Percentiles rank a stretch among this genome's conserved stretches.
Evolutionary conservation across 805 yeast genomes (phyloP).

Genomic region (Lipomyces mesembrius): DNA sequence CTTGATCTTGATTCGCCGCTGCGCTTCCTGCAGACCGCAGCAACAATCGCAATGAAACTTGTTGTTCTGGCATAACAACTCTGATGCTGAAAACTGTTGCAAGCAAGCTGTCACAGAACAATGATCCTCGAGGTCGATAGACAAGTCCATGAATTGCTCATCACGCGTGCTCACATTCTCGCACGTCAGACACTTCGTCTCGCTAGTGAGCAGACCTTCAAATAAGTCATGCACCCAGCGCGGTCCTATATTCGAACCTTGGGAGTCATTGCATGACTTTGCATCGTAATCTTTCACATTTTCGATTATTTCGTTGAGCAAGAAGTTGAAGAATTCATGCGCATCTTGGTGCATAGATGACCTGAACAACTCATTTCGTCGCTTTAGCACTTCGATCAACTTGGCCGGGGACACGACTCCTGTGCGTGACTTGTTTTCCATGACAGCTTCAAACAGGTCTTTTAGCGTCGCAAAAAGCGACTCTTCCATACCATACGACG

Average conservation of each 20-base stretch:
- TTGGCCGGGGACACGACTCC: constrained; percentile 86
- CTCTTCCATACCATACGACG: constrained; percentile 56
- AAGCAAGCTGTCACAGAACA: constrained; percentile 77
- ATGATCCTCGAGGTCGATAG: constrained; percentile 79
- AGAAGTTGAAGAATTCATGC: constrained; percentile 89
- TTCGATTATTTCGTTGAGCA: constrained; percentile 73
- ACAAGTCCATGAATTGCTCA: constrained; percentile 84
- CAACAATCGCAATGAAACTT: constrained; percentile 93
- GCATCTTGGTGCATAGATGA: constrained; percentile 98
- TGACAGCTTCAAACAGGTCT: constrained; percentile 83
- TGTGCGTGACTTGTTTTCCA: constrained; percentile 65
- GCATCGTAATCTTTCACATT: constrained; percentile 46
- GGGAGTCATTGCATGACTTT: constrained; percentile 14
- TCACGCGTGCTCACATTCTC: constrained; percentile 80
- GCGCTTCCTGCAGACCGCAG: constrained; percentile 90
- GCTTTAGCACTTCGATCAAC: constrained; percentile 74
- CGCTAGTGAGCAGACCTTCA: constrained; percentile 83
- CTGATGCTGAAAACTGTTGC: constrained; percentile 81
- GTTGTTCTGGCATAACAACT: constrained; percentile 81
- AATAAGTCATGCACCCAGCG: constrained; percentile 69
- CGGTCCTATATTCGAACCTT: constrained; percentile 18
- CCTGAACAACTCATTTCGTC: constrained; percentile 81
- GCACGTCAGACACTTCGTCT: constrained; percentile 87
- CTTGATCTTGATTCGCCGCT: constrained; percentile 81
- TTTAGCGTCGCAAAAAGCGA: constrained; percentile 69